Evolutionary conservation across 2,329 filamentous ascomycete genomes (phyloP).

Genomic region (Lasiodiplodia sp.): DNA sequence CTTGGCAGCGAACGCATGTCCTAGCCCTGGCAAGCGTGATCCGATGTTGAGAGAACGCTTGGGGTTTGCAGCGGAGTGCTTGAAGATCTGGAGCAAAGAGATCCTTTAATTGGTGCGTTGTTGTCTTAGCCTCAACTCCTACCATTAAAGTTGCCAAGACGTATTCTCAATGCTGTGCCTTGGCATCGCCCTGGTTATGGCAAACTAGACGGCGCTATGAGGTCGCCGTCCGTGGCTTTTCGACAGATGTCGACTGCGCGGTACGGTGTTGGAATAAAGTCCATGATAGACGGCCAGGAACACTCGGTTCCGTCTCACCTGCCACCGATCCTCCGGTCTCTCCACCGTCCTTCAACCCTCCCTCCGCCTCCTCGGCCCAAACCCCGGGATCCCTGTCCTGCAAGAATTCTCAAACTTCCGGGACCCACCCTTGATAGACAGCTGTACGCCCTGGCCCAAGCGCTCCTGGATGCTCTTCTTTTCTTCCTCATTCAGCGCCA

Average conservation of each 20-base stretch:
- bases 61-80: neutral
- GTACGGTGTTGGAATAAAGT: too few species aligned
- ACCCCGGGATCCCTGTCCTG: conserved; percentile 6
- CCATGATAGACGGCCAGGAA: too few species aligned
- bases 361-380: conserved; percentile 4
- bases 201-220: neutral
- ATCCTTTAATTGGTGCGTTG: neutral
- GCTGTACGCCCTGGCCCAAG: neutral
- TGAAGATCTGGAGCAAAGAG: neutral
- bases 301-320: too few species aligned
- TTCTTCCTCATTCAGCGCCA: conserved; percentile 9
- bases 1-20: too few species aligned
- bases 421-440: neutral
- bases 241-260: too few species aligned
- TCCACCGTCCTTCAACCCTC: neutral
- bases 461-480: neutral
- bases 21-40: neutral
- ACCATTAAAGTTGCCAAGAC: neutral
- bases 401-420: conserved; percentile 19
- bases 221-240: neutral
- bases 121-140: neutral
- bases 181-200: neutral
- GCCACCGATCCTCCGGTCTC: too few species aligned
- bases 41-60: neutral
- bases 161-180: neutral